These are phyloP conservation scores for Jacaranda mimosifolia DNA, from an alignment of 257 asterid genomes.

Conservation along the genomic window DNA sequence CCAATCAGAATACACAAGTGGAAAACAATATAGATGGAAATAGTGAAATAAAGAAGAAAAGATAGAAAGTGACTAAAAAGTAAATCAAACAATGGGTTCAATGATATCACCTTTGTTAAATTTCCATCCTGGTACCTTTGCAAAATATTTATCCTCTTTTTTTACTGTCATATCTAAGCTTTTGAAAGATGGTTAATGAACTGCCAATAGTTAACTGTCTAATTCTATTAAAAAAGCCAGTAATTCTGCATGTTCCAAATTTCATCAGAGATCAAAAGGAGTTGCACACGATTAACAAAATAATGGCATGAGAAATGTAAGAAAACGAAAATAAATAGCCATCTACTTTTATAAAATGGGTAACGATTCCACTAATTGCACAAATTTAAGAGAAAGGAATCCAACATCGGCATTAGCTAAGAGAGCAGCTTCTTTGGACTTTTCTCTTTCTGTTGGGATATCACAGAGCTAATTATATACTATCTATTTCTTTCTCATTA, in stretches of 20 bases:
- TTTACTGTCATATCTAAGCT: background rate
- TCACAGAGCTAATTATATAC: too few species aligned
- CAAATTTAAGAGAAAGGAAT: constrained; percentile 7
- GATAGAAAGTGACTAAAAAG: too few species aligned
- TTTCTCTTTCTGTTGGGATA: too few species aligned
- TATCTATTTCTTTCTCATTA: too few species aligned
- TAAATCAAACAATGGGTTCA: too few species aligned
- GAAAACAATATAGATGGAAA: constrained; percentile 2
- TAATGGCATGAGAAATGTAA: background rate
- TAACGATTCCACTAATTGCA: constrained; percentile 5
- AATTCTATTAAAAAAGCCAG: background rate
- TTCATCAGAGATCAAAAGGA: constrained; percentile 16
- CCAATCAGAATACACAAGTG: constrained; percentile 1
- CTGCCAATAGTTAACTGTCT: background rate
- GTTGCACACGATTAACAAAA: constrained; percentile 9
- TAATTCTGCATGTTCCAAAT: constrained; percentile 6
- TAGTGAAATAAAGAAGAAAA: background rate
- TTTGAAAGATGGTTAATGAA: constrained; percentile 11
- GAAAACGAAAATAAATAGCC: background rate
- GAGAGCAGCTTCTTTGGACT: too few species aligned
- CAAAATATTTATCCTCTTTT: constrained; percentile 2
- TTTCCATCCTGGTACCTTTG: too few species aligned
- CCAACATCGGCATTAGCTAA: background rate
- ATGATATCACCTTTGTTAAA: too few species aligned
- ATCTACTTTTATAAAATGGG: constrained; percentile 6